Percentiles rank a stretch among this genome's conserved stretches.
Conservation (phyloP, 208 protist genomes). For the Leptomonas seymouri region DNA sequence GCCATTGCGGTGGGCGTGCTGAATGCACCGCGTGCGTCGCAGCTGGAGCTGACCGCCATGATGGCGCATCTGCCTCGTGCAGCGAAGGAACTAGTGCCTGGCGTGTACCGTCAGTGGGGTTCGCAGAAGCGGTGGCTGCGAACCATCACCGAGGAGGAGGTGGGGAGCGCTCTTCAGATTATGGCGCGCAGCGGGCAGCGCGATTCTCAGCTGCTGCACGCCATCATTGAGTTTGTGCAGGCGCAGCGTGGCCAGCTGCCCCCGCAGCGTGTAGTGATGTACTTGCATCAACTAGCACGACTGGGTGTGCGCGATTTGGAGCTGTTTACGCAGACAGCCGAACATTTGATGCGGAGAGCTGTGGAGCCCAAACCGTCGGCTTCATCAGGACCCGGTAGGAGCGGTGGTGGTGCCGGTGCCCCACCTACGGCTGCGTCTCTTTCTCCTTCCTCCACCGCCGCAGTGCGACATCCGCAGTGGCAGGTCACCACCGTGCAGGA, state of each 20-base stretch:
- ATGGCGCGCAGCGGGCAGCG: slow-evolving; percentile 49
- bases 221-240: slow-evolving; percentile 63
- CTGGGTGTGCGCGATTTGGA: slow-evolving; percentile 79
- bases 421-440: neutral
- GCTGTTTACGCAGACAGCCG: slow-evolving; percentile 65
- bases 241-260: slow-evolving; percentile 46
- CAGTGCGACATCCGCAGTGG: slow-evolving; percentile 28
- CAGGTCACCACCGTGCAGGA: slow-evolving; percentile 69
- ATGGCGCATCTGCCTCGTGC: slow-evolving; percentile 57
- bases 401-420: neutral
- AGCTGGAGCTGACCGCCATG: slow-evolving; percentile 59
- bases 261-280: slow-evolving; percentile 49
- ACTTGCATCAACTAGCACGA: slow-evolving; percentile 56
- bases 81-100: slow-evolving; percentile 45
- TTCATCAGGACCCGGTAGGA: neutral
- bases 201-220: slow-evolving; percentile 51
- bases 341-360: slow-evolving; percentile 56
- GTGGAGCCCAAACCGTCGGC: slow-evolving; percentile 11
- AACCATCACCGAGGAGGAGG: slow-evolving; percentile 51
- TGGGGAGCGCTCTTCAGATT: slow-evolving; percentile 47
- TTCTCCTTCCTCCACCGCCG: neutral
- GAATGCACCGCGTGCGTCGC: slow-evolving; percentile 53
- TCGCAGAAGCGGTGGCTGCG: slow-evolving; percentile 52
- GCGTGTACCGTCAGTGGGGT: slow-evolving; percentile 56
- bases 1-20: slow-evolving; percentile 58